Evolutionary conservation across 2,329 filamentous ascomycete species (phyloP).

Genomic region (Hyphodiscus sp.): DNA sequence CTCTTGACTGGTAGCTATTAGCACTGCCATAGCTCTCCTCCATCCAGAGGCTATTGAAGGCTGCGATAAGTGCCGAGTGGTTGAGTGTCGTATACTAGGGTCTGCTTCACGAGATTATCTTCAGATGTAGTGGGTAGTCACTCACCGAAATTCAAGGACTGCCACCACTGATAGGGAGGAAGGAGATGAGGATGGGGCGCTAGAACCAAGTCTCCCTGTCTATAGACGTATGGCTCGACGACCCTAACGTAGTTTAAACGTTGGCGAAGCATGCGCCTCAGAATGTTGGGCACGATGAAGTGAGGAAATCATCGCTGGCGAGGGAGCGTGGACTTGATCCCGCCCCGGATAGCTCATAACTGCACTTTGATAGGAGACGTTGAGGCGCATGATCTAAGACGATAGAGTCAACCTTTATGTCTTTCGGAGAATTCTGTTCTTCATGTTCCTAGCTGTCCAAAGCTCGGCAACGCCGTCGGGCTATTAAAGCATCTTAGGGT

Average conservation of each 20-base stretch:
- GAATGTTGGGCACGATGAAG: not conserved
- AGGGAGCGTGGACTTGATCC: not conserved
- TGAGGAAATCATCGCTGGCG: not conserved
- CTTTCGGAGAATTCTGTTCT: not conserved
- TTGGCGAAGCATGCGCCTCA: not conserved
- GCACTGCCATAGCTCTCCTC: not conserved
- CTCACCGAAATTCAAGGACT: not conserved
- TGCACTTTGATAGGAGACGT: not conserved
- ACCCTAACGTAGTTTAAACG: not conserved
- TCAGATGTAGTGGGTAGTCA: not conserved
- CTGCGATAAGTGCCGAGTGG: not conserved
- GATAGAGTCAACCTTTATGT: not conserved
- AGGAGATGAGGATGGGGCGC: not conserved
- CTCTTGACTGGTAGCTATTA: not conserved
- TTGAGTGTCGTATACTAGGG: not conserved
- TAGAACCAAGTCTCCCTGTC: not conserved
- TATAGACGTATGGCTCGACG: not conserved
- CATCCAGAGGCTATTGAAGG: not conserved
- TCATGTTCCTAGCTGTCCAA: not conserved
- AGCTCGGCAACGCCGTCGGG: not conserved
- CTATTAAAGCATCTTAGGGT: not conserved
- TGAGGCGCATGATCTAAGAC: not conserved
- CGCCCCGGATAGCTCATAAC: not conserved
- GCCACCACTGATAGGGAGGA: not conserved
- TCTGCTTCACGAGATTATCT: not conserved